Base-by-base conservation (phyloP, 495 filamentous ascomycete genomes). In the Hypoxylon lenormandii region DNA sequence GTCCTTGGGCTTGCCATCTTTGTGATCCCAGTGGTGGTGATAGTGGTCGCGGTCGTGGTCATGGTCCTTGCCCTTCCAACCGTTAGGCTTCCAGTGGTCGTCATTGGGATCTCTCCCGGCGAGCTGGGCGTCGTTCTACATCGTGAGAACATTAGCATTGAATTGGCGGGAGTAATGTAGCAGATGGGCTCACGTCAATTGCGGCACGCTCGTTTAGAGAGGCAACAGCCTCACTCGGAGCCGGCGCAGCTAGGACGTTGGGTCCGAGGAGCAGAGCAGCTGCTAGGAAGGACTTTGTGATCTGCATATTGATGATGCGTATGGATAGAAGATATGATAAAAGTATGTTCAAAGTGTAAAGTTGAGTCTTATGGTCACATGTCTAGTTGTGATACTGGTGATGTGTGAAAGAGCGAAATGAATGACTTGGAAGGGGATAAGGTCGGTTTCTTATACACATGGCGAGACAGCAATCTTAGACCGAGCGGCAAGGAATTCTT, bases 241-340 rank as follows among this genome's bases (percentile, higher is more conserved):
- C 6, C 0, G 73, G 73, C 0, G 68, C 66, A 2, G 74, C 71
- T 16, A 76, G 45, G 36, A 64, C 65, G 26, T 51, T 46, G 12
- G 74, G 46, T 16, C 61, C 61, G 51, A 70, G 38, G 58, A 74
- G 51, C 53, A 76, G 68, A 38, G 60, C 60, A 13, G 56, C 71
- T 30, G 74, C 74, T 21, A 76, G 46, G 19, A 76, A 53, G 12
- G 74, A 67, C 13, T 74, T 72, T 19, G 59, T 50, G 22, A 74
- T 23, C 46, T 72, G 71, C 74, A 76, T 76, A 2, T 12, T 47
- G 16, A 1, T 11, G 0, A 28, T 30, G 1, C 15, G 3, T 7
- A 4, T 19, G 4, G 55, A 16, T 23, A 7, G 19, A 48, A 66
- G 16, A 49, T 11, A 15, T 42, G 5, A 57, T 43, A 36, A 11